Base-by-base conservation (phyloP, 306 rosid genomes). In the Lotus japonicus region DNA sequence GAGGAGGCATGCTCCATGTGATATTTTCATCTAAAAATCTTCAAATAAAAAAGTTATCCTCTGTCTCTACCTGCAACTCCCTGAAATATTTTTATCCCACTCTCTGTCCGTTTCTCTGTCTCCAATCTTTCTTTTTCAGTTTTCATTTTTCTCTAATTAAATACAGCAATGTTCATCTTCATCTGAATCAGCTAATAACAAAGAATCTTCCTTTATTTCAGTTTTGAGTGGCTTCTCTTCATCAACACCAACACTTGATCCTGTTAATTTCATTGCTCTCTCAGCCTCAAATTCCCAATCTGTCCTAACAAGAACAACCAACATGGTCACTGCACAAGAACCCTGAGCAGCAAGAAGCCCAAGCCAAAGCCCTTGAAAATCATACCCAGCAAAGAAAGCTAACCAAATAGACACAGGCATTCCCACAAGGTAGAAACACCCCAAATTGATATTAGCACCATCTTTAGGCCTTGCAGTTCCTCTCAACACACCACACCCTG, bases 401-500 rank as follows among this genome's bases (percentile, higher is more conserved):
- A 88, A 43, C 64, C 80, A 84, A 72, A 90, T 58, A 1, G 99
- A 92, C 76, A 88, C 85, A 4, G 99, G 99, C 96, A 77, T 87
- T 71, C 99, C 99, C 14, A 95, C 95, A 14, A 87, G 62, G 65
- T 95, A 95, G 74, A 95, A 95, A 69, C 95, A 84, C 0, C 90
- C 91, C 66, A 95, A 64, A 66, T 95, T 95, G 16, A 95, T 87
- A n/a, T 84, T 80, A 1, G 99, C 99, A 4, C 95, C 99, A 0
- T 79, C 83, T 73, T 82, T 95, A 0, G 95, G 96, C 83, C 99
- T 78, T 12, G 99, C 99, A 0, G 95, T 90, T 3, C 99, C 97
- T 61, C 99, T 85, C 21, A 95, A 61, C 2, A 90, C 97, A 14
- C 99, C 99, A 52, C 99, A 90, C 4, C 97, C 97, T 0, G 97